Evolutionary conservation across 495 filamentous ascomycete species (phyloP).

Genomic region (Chaetomidium leptoderma): DNA sequence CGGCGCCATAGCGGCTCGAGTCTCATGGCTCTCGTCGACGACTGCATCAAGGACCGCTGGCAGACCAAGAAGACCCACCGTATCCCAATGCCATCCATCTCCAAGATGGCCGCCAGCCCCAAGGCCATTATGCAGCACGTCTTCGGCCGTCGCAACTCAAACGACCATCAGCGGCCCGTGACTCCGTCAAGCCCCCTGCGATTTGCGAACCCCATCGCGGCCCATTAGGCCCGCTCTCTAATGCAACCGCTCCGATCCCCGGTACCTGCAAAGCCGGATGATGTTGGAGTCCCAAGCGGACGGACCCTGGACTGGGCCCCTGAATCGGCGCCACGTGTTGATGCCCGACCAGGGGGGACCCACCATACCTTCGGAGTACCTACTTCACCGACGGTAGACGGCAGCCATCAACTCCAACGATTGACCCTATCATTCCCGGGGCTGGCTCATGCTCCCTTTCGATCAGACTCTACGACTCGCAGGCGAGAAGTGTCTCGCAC

Average conservation of each 20-base stretch:
- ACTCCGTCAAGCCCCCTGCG: conserved; percentile 39
- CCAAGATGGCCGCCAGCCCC: conserved; percentile 61
- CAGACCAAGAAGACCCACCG: conserved; percentile 60
- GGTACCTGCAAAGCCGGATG: neutral
- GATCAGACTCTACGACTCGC: no score
- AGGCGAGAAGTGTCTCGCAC: no score
- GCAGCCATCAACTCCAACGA: no score
- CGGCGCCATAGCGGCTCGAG: no score
- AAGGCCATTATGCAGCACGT: conserved; percentile 74
- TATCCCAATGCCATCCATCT: conserved; percentile 53
- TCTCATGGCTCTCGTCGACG: conserved; percentile 87
- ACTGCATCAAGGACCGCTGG: conserved; percentile 80
- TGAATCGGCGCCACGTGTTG: conserved; percentile 16
- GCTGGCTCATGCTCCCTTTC: no score
- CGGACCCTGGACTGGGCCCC: no score
- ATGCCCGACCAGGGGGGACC: conserved; percentile 15
- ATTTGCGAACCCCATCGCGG: conserved; percentile 35
- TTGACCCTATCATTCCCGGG: no score
- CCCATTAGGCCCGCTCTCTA: conserved; percentile 27
- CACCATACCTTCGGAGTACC: conserved; percentile 2
- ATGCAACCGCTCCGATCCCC: neutral
- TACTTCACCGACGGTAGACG: no score
- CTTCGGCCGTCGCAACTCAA: conserved; percentile 57
- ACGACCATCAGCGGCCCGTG: conserved; percentile 32
- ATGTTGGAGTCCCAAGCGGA: no score